phyloP scores from a whole-genome alignment of 2,329 filamentous ascomycete species.

The Fusarium sp. region DNA sequence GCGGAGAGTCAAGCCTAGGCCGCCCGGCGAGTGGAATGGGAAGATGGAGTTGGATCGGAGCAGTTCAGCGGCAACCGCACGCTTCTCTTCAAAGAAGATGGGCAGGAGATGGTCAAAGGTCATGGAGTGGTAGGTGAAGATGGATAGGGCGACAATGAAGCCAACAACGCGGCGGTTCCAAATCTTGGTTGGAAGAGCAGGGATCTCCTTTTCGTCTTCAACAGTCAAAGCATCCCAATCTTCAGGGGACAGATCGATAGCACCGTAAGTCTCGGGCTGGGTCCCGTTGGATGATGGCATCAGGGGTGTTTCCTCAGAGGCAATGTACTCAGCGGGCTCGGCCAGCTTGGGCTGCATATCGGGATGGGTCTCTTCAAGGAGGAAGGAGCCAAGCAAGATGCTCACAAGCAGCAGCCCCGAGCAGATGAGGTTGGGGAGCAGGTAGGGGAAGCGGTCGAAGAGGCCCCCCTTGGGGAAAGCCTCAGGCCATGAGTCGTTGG shows the following conservation, averaged over 20 bases:
- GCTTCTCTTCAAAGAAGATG: slow-evolving; percentile 90
- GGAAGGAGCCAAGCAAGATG: slow-evolving; percentile 84
- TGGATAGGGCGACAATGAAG: slow-evolving; percentile 85
- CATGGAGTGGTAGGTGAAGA: slow-evolving; percentile 97
- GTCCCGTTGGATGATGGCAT: slow-evolving; percentile 84
- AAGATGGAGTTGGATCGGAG: slow-evolving; percentile 53
- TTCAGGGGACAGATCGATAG: slow-evolving; percentile 67
- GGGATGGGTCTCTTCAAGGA: slow-evolving; percentile 91
- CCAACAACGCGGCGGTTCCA: slow-evolving; percentile 77
- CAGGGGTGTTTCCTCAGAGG: slow-evolving; percentile 80
- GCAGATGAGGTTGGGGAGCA: slow-evolving; percentile 91
- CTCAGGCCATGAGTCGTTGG: slow-evolving; percentile 80
- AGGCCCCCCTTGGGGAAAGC: slow-evolving; percentile 77
- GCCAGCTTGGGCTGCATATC: slow-evolving; percentile 76
- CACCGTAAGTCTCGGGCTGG: slow-evolving; percentile 85
- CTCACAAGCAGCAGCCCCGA: slow-evolving; percentile 82
- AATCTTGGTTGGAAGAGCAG: slow-evolving; percentile 56
- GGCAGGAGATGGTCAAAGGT: slow-evolving; percentile 93
- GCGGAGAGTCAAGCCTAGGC: slow-evolving; percentile 74
- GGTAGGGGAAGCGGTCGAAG: slow-evolving; percentile 86
- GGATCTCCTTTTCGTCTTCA: slow-evolving; percentile 53
- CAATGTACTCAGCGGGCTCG: slow-evolving; percentile 65
- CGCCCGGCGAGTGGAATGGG: slow-evolving; percentile 72
- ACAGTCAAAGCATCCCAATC: slow-evolving; percentile 62
- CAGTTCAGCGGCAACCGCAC: slow-evolving; percentile 60